Evolutionary conservation across 2,329 filamentous ascomycete genomes (phyloP), one percentile per base, ranked within the genome.

Genomic region (Pseudomassariella vexata): DNA sequence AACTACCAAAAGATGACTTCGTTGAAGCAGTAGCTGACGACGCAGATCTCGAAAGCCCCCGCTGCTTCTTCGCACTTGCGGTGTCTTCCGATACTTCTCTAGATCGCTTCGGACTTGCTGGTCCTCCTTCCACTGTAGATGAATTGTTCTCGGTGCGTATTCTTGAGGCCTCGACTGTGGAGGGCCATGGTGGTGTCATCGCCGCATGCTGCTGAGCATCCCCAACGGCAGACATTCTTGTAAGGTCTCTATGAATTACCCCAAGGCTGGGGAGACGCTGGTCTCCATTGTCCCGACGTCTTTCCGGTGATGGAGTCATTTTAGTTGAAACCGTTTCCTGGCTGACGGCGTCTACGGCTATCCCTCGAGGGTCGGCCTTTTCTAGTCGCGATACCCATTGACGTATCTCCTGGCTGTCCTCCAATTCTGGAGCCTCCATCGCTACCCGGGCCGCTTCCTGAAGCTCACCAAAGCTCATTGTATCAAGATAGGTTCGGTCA

Each of bases 401-500:
- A 1, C 68, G 56, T 36, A 77, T 70, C 44, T 85, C 77, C 36
- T 81, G 69, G 17, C 66, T 73, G 35, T 81, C 67, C 6, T 75
- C 70, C 10, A 70, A 56, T 1, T 55, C 54, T 0, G 70, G 63
- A 3, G 62, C 51, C 20, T 63, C 65, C 12, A 62, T 68, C 12
- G 80, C 76, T 19, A 72, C 61, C 19, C 65, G 55, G 0, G 84
- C 86, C 49, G 85, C 65, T 5, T 67, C 52, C 44, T 89, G 82
- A 3, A 95, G 62, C 32, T 87, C 79, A 1, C 70, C 56, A 41
- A 89, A 85, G 0, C 78, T 76, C 12, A 85, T 62, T 1, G 78
- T 70, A 36, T 94, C 84, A 15, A 68, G 63, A 50, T 75, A 84
- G 3, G 73, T 73, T 16, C 87, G 70, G 51, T 95, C 87, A 38